Conservation (phyloP, 805 yeast species). For the Ogataea pignaliae region DNA sequence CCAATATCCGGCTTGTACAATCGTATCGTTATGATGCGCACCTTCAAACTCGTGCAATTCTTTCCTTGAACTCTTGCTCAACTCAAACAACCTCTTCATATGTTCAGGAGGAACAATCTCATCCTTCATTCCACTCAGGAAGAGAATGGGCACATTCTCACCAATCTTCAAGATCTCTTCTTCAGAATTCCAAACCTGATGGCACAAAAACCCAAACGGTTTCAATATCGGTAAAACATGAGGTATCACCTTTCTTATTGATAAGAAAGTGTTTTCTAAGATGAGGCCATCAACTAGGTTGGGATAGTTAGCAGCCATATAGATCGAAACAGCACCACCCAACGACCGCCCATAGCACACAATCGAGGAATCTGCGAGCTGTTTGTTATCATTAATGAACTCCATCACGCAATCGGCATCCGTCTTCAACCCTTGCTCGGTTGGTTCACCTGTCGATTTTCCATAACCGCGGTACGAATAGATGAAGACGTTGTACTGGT, state of each 20-base stretch:
- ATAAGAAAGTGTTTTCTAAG: conserved; percentile 82
- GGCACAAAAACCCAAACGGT: conserved; percentile 56
- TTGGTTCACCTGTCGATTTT: conserved; percentile 66
- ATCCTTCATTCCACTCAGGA: conserved; percentile 71
- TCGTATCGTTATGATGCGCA: conserved; percentile 82
- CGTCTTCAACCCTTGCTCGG: conserved; percentile 71
- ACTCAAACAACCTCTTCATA: conserved; percentile 55
- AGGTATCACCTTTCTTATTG: conserved; percentile 66
- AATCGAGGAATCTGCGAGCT: conserved; percentile 47
- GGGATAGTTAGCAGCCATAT: conserved; percentile 62
- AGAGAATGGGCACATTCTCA: conserved; percentile 56
- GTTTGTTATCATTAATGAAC: conserved; percentile 50
- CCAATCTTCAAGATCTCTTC: conserved; percentile 47
- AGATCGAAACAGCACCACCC: conserved; percentile 93
- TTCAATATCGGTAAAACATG: conserved; percentile 67
- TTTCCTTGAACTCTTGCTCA: conserved; percentile 50
- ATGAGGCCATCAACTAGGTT: conserved; percentile 56
- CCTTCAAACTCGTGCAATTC: conserved; percentile 48
- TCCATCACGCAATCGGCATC: conserved; percentile 75
- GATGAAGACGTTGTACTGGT: conserved; percentile 73
- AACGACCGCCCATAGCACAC: conserved; percentile 83
- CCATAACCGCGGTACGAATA: conserved; percentile 94
- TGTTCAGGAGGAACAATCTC: conserved; percentile 91
- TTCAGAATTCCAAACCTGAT: conserved; percentile 83
- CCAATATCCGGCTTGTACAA: conserved; percentile 77